Conservation (phyloP, 2,329 filamentous ascomycete genomes). For the Hyphodiscus sp. region DNA sequence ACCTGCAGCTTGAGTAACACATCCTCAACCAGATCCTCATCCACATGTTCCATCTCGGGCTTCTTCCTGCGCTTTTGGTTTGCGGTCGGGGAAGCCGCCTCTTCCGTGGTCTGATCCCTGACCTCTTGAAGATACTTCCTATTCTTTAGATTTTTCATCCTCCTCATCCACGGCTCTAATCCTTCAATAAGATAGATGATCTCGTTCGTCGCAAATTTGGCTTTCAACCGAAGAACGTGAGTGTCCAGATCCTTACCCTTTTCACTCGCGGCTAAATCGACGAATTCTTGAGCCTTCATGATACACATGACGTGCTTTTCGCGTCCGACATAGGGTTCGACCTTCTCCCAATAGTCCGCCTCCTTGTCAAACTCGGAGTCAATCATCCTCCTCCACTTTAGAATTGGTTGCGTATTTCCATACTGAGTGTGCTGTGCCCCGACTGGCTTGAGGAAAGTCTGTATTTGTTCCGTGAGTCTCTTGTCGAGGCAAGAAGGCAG, state of each 20-base stretch:
- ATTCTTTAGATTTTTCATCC: slow-evolving; percentile 62
- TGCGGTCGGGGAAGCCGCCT: slow-evolving; percentile 19
- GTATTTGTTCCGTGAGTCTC: slow-evolving; percentile 39
- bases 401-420: slow-evolving; percentile 40
- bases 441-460: slow-evolving; percentile 44
- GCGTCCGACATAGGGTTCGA: slow-evolving; percentile 33
- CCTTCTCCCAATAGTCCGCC: slow-evolving; percentile 43
- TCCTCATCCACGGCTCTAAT: slow-evolving; percentile 57
- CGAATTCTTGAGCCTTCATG: slow-evolving; percentile 58
- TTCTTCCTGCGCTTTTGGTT: slow-evolving; percentile 32
- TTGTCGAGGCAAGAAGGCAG: slow-evolving; percentile 51
- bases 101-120: slow-evolving; percentile 38
- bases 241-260: slow-evolving; percentile 47
- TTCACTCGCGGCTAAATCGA: slow-evolving; percentile 46
- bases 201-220: slow-evolving; percentile 44
- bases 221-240: slow-evolving; percentile 51
- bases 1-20: slow-evolving; percentile 66
- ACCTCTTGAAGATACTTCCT: slow-evolving; percentile 62
- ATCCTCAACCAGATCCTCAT: slow-evolving; percentile 65
- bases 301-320: slow-evolving; percentile 50
- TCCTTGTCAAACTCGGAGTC: slow-evolving; percentile 41
- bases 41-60: slow-evolving; percentile 44
- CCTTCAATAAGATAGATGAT: slow-evolving; percentile 70
- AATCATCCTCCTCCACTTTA: slow-evolving; percentile 49
- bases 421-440: slow-evolving; percentile 41